Conservation (phyloP, 2,329 filamentous ascomycete genomes). For the Daldinia sp. region DNA sequence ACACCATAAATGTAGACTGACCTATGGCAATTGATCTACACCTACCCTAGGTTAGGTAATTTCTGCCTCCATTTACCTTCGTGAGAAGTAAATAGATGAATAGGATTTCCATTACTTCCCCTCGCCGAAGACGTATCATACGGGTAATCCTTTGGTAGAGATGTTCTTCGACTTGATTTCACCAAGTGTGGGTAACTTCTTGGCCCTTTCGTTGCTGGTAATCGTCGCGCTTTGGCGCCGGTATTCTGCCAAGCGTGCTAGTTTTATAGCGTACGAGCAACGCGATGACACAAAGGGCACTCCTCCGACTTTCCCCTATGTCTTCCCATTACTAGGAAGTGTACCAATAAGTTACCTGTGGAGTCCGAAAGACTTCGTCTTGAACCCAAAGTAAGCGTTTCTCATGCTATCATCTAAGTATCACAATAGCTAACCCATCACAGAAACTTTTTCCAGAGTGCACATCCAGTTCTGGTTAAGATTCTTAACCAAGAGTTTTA, state of each 20-base stretch:
- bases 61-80: too few relatives aligned
- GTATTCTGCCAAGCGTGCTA: constrained; percentile 27
- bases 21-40: too few relatives aligned
- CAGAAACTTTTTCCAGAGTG: constrained; percentile 47
- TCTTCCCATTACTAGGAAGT: constrained; percentile 45
- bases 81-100: not conserved
- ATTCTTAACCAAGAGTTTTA: constrained; percentile 47
- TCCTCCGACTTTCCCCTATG: constrained; percentile 44
- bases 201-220: constrained; percentile 35
- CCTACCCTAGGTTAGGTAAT: too few relatives aligned
- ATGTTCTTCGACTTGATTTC: constrained; percentile 30
- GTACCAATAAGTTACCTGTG: constrained; percentile 44
- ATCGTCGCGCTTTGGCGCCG: constrained; percentile 34
- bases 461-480: constrained; percentile 42
- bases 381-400: constrained; percentile 39
- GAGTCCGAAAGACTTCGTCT: constrained; percentile 43
- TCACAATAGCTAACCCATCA: constrained; percentile 12
- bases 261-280: constrained; percentile 19
- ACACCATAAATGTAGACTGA: too few relatives aligned
- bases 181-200: constrained; percentile 19
- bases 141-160: not conserved
- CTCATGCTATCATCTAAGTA: not conserved
- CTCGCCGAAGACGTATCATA: too few relatives aligned
- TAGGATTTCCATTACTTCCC: not conserved
- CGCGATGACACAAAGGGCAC: constrained; percentile 19